Percentiles rank a stretch among this genome's conserved stretches.
These are phyloP conservation scores for Vanderwaltozyma polyspora DNA, from an alignment of 805 yeast species.

Conservation along the genomic window DNA sequence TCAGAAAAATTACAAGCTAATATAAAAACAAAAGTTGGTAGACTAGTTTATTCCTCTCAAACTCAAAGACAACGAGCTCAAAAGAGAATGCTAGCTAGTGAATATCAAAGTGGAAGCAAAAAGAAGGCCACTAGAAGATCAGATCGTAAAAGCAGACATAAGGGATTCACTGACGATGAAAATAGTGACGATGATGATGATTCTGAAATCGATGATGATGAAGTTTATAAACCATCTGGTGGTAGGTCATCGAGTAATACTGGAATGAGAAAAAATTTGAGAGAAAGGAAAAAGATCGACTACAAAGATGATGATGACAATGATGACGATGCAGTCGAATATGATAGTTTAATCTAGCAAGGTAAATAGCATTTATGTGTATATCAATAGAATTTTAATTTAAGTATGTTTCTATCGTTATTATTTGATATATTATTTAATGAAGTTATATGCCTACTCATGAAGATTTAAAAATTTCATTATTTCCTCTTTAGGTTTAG, in stretches of 20 bases:
- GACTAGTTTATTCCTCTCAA: slow-evolving; percentile 21
- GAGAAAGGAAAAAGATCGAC: slow-evolving; percentile 27
- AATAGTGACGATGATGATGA: slow-evolving; percentile 3
- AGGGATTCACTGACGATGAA: not conserved
- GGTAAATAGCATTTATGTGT: no score
- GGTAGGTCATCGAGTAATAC: slow-evolving; percentile 5
- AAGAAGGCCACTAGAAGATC: slow-evolving; percentile 7
- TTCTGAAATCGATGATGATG: slow-evolving; percentile 11
- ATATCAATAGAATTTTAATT: not conserved
- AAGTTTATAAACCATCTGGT: slow-evolving; percentile 12
- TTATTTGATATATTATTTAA: no score
- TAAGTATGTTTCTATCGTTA: no score
- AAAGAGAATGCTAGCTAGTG: slow-evolving; percentile 19
- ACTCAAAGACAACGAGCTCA: slow-evolving; percentile 23
- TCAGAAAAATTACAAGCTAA: slow-evolving; percentile 28
- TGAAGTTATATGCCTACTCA: no score
- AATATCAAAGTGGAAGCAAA: slow-evolving; percentile 11
- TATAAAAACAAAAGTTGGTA: slow-evolving; percentile 26
- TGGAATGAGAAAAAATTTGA: slow-evolving; percentile 31
- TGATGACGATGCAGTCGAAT: slow-evolving; percentile 13
- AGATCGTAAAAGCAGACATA: not conserved
- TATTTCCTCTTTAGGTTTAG: slow-evolving; percentile 60
- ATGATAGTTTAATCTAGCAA: slow-evolving; percentile 1
- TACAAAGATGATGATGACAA: slow-evolving; percentile 27
- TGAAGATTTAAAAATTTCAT: slow-evolving; percentile 42